Evolutionary conservation across 768 basidiomycete genomes (phyloP).

Genomic region (Scleroderma citrinum): DNA sequence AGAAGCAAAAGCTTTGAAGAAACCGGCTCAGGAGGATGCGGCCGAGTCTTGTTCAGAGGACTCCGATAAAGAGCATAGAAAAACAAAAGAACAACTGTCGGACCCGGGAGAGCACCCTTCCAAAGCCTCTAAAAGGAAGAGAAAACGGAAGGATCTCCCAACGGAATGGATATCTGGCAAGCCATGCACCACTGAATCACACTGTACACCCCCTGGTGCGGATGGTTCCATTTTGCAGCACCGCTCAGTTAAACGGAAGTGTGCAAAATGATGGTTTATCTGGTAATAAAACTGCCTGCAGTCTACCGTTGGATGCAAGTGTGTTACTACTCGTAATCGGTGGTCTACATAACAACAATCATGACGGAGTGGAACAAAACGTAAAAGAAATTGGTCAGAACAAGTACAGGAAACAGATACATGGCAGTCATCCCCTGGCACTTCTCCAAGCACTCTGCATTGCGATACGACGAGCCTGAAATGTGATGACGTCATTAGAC

Average conservation of each 20-base stretch:
- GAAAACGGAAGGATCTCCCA: constrained; percentile 1
- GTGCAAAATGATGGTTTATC: not conserved
- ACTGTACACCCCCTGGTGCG: not conserved
- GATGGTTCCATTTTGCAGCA: not conserved
- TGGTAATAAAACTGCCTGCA: not conserved
- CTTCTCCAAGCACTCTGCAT: constrained; percentile 90
- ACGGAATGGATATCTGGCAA: too few species aligned
- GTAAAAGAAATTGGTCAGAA: not conserved
- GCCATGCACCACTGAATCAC: too few species aligned
- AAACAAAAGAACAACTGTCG: not conserved
- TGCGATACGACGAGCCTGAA: constrained; percentile 74
- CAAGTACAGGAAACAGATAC: not conserved
- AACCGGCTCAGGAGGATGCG: not conserved
- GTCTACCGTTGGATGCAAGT: not conserved
- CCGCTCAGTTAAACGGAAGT: constrained; percentile 4
- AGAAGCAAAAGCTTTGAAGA: constrained; percentile 12
- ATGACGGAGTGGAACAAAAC: not conserved
- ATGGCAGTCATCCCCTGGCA: constrained; percentile 42
- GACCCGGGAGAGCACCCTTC: not conserved
- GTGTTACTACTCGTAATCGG: not conserved
- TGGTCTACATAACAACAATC: not conserved
- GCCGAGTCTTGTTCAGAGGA: not conserved
- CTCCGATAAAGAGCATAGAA: not conserved
- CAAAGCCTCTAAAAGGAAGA: constrained; percentile 3
- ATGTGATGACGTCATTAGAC: constrained; percentile 5